These are phyloP conservation scores for Petrea volubilis DNA, from an alignment of 257 asterid genomes.

Conservation along the genomic window DNA sequence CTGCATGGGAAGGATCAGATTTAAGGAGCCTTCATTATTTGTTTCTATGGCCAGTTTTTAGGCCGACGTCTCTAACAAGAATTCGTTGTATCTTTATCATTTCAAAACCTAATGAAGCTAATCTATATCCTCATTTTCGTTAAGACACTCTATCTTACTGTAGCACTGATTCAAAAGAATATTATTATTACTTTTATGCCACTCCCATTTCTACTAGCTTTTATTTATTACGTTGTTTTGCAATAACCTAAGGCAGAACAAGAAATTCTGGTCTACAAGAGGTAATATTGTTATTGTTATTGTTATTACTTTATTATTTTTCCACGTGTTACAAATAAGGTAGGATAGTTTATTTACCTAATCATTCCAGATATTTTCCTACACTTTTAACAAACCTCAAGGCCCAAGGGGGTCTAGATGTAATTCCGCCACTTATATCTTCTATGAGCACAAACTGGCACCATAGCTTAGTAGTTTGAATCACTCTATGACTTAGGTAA, in stretches of 20 bases:
- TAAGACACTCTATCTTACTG: not conserved
- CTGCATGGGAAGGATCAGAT: not conserved
- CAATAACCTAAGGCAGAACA: not conserved
- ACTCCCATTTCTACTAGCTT: not conserved
- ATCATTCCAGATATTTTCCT: not conserved
- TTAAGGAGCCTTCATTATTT: conserved; percentile 6
- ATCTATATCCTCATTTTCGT: not conserved
- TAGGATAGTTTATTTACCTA: not conserved
- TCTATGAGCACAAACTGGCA: not conserved
- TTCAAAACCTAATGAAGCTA: conserved; percentile 15
- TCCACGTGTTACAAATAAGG: not conserved
- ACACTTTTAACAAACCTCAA: not conserved
- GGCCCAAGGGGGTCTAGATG: not conserved
- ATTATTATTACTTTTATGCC: not conserved
- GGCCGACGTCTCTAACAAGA: conserved; percentile 22
- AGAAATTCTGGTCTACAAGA: not conserved
- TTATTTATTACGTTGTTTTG: not conserved
- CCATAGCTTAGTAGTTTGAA: not conserved
- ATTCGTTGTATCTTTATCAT: conserved; percentile 12
- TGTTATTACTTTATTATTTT: not conserved
- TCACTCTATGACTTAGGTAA: not conserved
- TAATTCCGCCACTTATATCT: not conserved
- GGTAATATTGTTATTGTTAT: too few species aligned
- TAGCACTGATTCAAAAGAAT: not conserved
- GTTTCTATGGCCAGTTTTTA: conserved; percentile 21